These are phyloP conservation scores for Gaeumannomyces tritici DNA, from an alignment of 2,329 filamentous ascomycete species.

Conservation along the genomic window DNA sequence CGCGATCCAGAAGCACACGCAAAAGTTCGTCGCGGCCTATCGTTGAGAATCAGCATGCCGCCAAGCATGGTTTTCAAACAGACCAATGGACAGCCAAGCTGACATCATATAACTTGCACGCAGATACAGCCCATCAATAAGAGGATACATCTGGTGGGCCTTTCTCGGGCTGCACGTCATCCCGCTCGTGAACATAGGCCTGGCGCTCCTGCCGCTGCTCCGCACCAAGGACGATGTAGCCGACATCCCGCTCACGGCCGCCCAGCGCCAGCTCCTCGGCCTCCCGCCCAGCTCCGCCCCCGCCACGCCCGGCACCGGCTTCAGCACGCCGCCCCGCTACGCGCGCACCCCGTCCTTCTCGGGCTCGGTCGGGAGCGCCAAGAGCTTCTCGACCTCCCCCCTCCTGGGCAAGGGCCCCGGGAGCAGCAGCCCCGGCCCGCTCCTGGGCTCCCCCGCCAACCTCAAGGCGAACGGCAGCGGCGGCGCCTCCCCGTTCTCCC, in stretches of 20 bases:
- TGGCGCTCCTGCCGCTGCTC: constrained; percentile 64
- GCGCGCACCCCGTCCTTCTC: constrained; percentile 60
- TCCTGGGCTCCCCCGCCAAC: not conserved
- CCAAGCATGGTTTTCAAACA: not conserved
- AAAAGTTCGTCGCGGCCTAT: not conserved
- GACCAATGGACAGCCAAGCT: not conserved
- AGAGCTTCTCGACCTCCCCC: constrained; percentile 48
- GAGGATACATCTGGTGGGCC: constrained; percentile 26
- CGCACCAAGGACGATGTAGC: constrained; percentile 65
- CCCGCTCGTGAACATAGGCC: constrained; percentile 59
- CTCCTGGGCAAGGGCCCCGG: constrained; percentile 44
- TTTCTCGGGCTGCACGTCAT: constrained; percentile 42
- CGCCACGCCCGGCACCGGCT: constrained; percentile 60
- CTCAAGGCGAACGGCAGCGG: constrained; percentile 19
- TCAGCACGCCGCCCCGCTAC: constrained; percentile 82
- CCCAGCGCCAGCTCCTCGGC: constrained; percentile 76
- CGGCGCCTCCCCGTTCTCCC: constrained; percentile 36
- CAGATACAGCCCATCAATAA: constrained; percentile 1
- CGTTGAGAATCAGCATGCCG: too few species aligned
- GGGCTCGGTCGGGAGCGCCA: constrained; percentile 48
- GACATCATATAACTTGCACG: not conserved
- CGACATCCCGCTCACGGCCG: constrained; percentile 87
- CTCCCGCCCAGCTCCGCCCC: constrained; percentile 56
- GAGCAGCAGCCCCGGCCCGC: constrained; percentile 27
- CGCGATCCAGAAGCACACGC: not conserved